phyloP scores from a whole-genome alignment of 805 yeast species.

The Jamesozyma gamospora region DNA sequence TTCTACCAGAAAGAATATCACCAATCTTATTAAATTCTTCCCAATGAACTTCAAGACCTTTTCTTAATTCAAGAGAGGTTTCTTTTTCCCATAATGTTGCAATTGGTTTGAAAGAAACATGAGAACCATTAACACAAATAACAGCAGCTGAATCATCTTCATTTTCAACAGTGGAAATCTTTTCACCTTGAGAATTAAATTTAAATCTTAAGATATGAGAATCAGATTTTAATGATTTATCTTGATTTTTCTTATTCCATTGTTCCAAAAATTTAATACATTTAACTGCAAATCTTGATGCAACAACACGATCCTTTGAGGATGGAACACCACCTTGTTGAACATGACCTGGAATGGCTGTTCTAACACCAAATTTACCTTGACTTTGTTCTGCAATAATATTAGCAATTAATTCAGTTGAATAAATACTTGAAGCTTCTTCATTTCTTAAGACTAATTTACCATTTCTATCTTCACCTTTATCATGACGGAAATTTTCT shows the following conservation, averaged over 20 bases:
- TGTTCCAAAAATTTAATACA: conserved; percentile 84
- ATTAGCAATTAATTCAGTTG: conserved; percentile 73
- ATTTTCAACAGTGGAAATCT: conserved; percentile 35
- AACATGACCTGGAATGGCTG: conserved; percentile 96
- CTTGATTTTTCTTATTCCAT: conserved; percentile 33
- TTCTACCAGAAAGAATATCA: conserved; percentile 66
- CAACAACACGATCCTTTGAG: conserved; percentile 85
- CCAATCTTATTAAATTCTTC: conserved; percentile 44
- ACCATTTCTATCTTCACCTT: conserved; percentile 76
- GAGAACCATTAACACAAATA: conserved; percentile 62
- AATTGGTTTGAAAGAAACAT: conserved; percentile 48
- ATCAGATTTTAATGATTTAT: conserved; percentile 27
- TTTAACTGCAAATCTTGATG: conserved; percentile 81
- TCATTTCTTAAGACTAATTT: conserved; percentile 78
- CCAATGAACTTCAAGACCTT: conserved; percentile 67
- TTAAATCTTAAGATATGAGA: conserved; percentile 42
- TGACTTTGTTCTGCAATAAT: conserved; percentile 72
- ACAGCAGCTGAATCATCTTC: conserved; percentile 44
- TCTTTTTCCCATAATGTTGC: conserved; percentile 47
- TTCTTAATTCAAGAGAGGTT: conserved; percentile 52
- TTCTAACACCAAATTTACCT: conserved; percentile 77
- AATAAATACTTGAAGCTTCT: conserved; percentile 70
- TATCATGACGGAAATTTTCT: conserved; percentile 59
- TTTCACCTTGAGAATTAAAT: conserved; percentile 38
- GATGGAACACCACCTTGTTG: conserved; percentile 97